Evolutionary conservation across 2,329 filamentous ascomycete species (phyloP).

Genomic region (Venturiaceae sp.): DNA sequence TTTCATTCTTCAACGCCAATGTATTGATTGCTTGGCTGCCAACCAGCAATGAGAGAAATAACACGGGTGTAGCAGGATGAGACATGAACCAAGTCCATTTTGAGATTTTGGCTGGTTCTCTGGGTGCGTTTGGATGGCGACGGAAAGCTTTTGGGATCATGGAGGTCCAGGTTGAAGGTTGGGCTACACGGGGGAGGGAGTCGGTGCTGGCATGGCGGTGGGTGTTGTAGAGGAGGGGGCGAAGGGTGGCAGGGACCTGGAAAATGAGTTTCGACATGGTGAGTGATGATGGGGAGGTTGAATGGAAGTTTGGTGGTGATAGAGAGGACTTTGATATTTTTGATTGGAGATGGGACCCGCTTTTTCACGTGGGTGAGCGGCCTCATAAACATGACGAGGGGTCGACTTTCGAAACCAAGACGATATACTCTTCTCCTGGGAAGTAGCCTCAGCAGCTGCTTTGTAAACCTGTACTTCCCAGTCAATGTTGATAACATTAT

Average conservation of each 20-base stretch:
- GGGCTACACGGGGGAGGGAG: constrained; percentile 22
- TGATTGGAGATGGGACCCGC: background rate
- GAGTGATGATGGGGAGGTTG: background rate
- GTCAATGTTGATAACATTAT: too few species aligned
- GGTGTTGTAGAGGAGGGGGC: background rate
- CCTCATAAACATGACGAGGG: too few species aligned
- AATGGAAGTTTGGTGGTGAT: background rate
- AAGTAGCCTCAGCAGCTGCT: too few species aligned
- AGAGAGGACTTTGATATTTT: background rate
- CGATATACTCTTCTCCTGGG: too few species aligned
- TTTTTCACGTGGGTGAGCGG: background rate
- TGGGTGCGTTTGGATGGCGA: constrained; percentile 3
- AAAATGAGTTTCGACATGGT: background rate
- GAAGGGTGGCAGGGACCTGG: background rate
- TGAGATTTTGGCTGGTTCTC: background rate
- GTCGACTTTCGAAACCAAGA: too few species aligned
- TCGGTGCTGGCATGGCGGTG: background rate
- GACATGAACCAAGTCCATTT: constrained; percentile 10
- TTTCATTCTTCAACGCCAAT: constrained; percentile 70
- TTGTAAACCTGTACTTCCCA: too few species aligned
- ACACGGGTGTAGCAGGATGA: constrained; percentile 55
- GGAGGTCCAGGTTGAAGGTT: constrained; percentile 26
- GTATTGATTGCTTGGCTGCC: constrained; percentile 95
- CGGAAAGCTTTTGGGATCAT: constrained; percentile 24
- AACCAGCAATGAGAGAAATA: constrained; percentile 63